Evolutionary conservation across 306 rosid genomes (phyloP).

Genomic region (Echinosophora koreensis): DNA sequence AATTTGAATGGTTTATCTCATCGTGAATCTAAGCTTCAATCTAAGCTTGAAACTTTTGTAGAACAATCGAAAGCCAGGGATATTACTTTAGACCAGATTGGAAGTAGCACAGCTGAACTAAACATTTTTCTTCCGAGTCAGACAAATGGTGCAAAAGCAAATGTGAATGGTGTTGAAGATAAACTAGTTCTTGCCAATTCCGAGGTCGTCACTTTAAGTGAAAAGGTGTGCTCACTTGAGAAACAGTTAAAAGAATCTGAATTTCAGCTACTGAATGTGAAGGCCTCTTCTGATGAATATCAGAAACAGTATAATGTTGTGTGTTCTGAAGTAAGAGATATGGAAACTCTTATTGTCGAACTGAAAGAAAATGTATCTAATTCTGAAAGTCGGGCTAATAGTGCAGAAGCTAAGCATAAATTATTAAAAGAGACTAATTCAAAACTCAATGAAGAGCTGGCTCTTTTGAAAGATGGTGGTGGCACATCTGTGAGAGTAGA

Average conservation of each 20-base stretch:
- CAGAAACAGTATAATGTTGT: conserved; percentile 47
- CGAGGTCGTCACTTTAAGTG: conserved; percentile 52
- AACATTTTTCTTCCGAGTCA: conserved; percentile 48
- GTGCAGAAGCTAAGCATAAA: conserved; percentile 53
- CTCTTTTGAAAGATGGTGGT: conserved; percentile 43
- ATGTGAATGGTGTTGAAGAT: conserved; percentile 60
- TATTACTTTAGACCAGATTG: conserved; percentile 38
- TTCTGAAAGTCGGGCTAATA: conserved; percentile 58
- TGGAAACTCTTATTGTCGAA: conserved; percentile 48
- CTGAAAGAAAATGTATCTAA: conserved; percentile 49
- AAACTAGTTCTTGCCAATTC: conserved; percentile 55
- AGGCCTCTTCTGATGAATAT: conserved; percentile 49
- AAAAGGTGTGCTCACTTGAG: conserved; percentile 60
- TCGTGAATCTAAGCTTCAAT: conserved; percentile 69
- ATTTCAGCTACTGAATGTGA: conserved; percentile 42
- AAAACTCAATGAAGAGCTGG: conserved; percentile 57
- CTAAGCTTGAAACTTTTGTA: conserved; percentile 50
- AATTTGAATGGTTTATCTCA: conserved; percentile 58
- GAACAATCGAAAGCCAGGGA: conserved; percentile 54
- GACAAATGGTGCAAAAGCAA: conserved; percentile 48
- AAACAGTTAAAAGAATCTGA: conserved; percentile 62
- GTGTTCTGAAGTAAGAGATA: conserved; percentile 48
- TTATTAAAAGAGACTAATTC: conserved; percentile 51
- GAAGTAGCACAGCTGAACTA: conserved; percentile 44
- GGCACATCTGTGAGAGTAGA: conserved; percentile 46